Conservation (phyloP, 2,329 filamentous ascomycete genomes). For the Aspergillus intermedius region DNA sequence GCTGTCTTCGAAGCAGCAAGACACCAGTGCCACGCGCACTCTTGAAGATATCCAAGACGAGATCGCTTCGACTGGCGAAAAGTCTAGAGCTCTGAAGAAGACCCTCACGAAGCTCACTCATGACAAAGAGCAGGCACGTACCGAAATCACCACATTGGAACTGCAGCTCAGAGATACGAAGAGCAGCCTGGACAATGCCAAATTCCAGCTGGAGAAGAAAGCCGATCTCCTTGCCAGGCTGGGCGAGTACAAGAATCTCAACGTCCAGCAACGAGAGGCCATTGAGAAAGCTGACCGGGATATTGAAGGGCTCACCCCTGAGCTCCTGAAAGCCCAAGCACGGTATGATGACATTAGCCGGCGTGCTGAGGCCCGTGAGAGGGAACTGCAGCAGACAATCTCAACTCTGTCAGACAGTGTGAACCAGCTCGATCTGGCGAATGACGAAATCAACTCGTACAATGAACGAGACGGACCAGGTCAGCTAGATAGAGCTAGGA, state of each 20-base stretch:
- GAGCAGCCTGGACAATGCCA: conserved; percentile 63
- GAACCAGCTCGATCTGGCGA: conserved; percentile 68
- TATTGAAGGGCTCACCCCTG: conserved; percentile 65
- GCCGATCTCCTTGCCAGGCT: conserved; percentile 63
- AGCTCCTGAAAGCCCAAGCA: conserved; percentile 67
- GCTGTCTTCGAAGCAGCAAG: conserved; percentile 68
- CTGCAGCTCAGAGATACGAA: conserved; percentile 68
- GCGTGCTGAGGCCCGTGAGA: conserved; percentile 65
- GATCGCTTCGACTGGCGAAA: conserved; percentile 60
- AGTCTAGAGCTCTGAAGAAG: conserved; percentile 58
- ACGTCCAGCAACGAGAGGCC: conserved; percentile 59
- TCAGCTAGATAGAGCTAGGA: conserved; percentile 63
- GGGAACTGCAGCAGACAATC: conserved; percentile 63
- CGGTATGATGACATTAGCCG: conserved; percentile 70
- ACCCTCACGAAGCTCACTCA: conserved; percentile 58
- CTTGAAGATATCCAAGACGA: conserved; percentile 79
- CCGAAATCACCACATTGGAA: conserved; percentile 64
- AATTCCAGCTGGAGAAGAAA: conserved; percentile 76
- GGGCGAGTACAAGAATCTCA: conserved; percentile 64
- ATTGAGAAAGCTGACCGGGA: conserved; percentile 67
- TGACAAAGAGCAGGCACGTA: conserved; percentile 66
- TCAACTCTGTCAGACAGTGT: conserved; percentile 67
- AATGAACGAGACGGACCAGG: conserved; percentile 65
- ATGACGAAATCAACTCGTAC: conserved; percentile 74
- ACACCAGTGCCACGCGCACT: conserved; percentile 58